Percentiles rank a stretch among this genome's conserved stretches.
Evolutionary conservation across 2,329 filamentous ascomycete species (phyloP).

Genomic region (Diatrype stigma): DNA sequence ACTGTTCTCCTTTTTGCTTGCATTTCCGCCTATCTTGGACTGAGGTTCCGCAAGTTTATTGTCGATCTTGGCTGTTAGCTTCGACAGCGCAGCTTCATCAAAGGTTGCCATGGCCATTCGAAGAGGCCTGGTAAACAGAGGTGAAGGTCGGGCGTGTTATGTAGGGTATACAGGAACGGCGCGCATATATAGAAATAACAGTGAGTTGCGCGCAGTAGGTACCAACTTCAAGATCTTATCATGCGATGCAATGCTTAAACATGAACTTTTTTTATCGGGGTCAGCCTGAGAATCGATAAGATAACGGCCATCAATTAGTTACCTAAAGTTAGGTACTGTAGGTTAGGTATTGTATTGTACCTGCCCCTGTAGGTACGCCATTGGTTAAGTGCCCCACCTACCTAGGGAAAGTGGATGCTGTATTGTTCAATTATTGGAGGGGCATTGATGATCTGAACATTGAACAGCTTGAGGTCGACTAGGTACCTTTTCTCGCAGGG

Average conservation of each 20-base stretch:
- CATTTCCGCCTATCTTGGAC: conserved; percentile 17
- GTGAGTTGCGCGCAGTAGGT: too few relatives aligned
- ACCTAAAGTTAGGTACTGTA: too few relatives aligned
- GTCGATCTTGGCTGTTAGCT: conserved; percentile 55
- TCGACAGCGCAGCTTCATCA: conserved; percentile 46
- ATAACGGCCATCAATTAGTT: not conserved
- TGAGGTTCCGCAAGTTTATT: conserved; percentile 41
- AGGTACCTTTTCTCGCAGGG: too few relatives aligned
- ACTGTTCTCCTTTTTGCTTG: conserved; percentile 19
- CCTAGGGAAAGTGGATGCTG: not conserved
- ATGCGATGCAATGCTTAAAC: too few relatives aligned
- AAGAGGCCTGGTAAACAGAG: not conserved
- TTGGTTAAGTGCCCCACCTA: too few relatives aligned
- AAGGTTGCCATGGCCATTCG: conserved; percentile 33
- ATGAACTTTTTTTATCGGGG: not conserved
- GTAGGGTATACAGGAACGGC: not conserved
- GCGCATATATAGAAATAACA: too few relatives aligned
- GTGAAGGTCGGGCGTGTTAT: not conserved
- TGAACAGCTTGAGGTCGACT: too few relatives aligned
- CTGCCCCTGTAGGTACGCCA: too few relatives aligned
- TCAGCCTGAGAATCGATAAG: not conserved
- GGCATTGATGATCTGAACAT: too few relatives aligned
- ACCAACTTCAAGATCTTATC: too few relatives aligned
- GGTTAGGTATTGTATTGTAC: too few relatives aligned
- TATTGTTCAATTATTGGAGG: not conserved